These are phyloP conservation scores for Apophysomyces trapeziformis DNA, from an alignment of 371 early-diverging fungal species.

Conservation along the genomic window DNA sequence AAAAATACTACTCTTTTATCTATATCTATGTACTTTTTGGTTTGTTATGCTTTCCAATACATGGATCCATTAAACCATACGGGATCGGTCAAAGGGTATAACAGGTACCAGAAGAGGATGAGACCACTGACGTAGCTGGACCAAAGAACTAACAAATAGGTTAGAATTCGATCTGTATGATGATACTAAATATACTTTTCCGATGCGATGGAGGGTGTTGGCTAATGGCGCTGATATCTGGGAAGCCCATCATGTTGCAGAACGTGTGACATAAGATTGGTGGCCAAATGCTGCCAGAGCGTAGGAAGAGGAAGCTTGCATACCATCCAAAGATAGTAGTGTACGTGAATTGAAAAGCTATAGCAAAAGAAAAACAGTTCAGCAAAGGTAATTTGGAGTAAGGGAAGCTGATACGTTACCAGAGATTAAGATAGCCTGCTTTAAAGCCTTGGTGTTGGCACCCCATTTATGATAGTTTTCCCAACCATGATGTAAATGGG, in stretches of 20 bases:
- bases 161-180: too few relatives aligned
- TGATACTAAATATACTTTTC: conserved; percentile 34
- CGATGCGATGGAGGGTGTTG: conserved; percentile 19
- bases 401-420: conserved; percentile 18
- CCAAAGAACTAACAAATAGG: conserved; percentile 15
- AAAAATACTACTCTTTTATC: background rate
- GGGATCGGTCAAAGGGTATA: conserved; percentile 25
- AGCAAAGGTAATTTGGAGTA: too few relatives aligned
- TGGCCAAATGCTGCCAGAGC: conserved; percentile 48
- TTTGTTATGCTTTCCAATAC: conserved; percentile 16
- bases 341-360: conserved; percentile 65
- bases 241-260: conserved; percentile 74
- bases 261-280: conserved; percentile 60
- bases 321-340: conserved; percentile 77
- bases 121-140: conserved; percentile 11
- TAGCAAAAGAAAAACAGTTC: background rate
- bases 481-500: conserved; percentile 68
- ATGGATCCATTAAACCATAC: conserved; percentile 16
- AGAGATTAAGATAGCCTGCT: conserved; percentile 37
- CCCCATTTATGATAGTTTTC: conserved; percentile 52
- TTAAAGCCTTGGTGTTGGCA: conserved; percentile 31
- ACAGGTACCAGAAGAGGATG: conserved; percentile 12
- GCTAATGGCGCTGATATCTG: conserved; percentile 41
- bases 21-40: background rate
- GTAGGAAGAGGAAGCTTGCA: conserved; percentile 60